Conservation (phyloP, 495 filamentous ascomycete genomes). For the Cladorrhinum samala region DNA sequence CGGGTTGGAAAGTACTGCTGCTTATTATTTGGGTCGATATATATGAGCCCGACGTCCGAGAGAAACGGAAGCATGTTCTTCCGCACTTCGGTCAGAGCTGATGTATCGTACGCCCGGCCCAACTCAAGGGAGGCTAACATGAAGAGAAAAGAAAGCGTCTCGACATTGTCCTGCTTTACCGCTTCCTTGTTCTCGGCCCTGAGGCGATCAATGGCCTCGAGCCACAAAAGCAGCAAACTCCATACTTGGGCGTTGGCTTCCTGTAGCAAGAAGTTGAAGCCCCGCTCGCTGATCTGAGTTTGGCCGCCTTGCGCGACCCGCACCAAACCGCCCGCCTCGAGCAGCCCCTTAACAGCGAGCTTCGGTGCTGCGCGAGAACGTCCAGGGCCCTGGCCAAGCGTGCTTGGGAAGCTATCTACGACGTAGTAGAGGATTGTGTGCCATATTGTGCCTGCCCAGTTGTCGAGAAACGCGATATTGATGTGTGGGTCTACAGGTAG, state of each 20-base stretch:
- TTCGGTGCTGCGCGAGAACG: too few relatives aligned
- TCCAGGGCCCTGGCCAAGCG: too few relatives aligned
- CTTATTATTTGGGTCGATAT: constrained; percentile 49
- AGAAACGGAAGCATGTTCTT: constrained; percentile 80
- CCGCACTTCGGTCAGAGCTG: constrained; percentile 70
- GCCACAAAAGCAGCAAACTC: constrained; percentile 87
- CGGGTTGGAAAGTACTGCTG: constrained; percentile 88
- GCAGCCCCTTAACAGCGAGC: constrained; percentile 71
- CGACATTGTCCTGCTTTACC: constrained; percentile 74
- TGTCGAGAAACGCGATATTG: constrained; percentile 66
- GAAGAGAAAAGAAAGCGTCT: constrained; percentile 93
- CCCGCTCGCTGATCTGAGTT: constrained; percentile 74
- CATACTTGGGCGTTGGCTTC: constrained; percentile 95
- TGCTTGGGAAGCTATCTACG: constrained; percentile 52
- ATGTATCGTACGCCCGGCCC: constrained; percentile 79
- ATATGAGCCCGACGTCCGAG: constrained; percentile 83
- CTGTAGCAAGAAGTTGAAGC: constrained; percentile 90
- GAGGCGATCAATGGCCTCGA: constrained; percentile 68
- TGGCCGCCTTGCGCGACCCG: constrained; percentile 49
- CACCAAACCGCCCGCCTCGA: constrained; percentile 75
- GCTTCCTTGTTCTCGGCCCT: constrained; percentile 24
- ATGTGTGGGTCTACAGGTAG: constrained; percentile 52
- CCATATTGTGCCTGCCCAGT: constrained; percentile 84
- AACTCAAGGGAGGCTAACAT: constrained; percentile 91
- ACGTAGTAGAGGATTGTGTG: constrained; percentile 94